These are phyloP conservation scores for Arthrobotrys iridis DNA, from an alignment of 2,329 filamentous ascomycete genomes.

Conservation along the genomic window DNA sequence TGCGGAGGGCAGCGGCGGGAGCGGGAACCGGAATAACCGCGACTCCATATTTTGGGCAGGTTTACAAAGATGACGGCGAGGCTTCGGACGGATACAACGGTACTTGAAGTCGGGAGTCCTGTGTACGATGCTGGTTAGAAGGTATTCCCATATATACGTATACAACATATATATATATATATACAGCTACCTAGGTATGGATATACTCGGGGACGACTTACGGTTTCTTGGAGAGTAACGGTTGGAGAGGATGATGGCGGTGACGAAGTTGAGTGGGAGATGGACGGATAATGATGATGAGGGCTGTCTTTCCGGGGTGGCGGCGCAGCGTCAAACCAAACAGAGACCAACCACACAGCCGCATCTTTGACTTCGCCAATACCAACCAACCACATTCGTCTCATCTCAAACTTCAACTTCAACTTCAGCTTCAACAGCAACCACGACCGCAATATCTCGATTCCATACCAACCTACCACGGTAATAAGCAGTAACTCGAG, in stretches of 20 bases:
- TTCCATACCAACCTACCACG: neutral
- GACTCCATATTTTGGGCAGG: constrained; percentile 60
- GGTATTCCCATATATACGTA: no score
- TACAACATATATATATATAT: no score
- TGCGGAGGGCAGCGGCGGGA: constrained; percentile 73
- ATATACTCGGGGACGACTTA: neutral
- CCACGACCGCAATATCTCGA: neutral
- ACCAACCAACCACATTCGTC: no score
- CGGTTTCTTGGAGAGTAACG: neutral
- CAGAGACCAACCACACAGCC: constrained; percentile 13
- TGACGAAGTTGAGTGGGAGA: neutral
- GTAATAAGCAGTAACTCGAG: neutral
- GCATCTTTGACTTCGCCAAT: constrained; percentile 24
- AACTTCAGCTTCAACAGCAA: neutral
- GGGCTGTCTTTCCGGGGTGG: constrained; percentile 23
- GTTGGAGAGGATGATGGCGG: neutral
- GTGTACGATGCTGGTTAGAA: no score
- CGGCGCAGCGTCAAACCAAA: constrained; percentile 18
- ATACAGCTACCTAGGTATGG: no score
- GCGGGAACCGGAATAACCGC: constrained; percentile 74
- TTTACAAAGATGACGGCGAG: constrained; percentile 28
- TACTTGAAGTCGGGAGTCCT: neutral
- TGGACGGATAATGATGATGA: constrained; percentile 25
- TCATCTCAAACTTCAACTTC: constrained; percentile 1
- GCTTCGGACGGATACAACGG: constrained; percentile 20